A percentile compares a stretch with the other conserved stretches of the same genome.
These are phyloP conservation scores for Pouteria campechiana DNA, from an alignment of 179 eudicot genomes.

Conservation along the genomic window DNA sequence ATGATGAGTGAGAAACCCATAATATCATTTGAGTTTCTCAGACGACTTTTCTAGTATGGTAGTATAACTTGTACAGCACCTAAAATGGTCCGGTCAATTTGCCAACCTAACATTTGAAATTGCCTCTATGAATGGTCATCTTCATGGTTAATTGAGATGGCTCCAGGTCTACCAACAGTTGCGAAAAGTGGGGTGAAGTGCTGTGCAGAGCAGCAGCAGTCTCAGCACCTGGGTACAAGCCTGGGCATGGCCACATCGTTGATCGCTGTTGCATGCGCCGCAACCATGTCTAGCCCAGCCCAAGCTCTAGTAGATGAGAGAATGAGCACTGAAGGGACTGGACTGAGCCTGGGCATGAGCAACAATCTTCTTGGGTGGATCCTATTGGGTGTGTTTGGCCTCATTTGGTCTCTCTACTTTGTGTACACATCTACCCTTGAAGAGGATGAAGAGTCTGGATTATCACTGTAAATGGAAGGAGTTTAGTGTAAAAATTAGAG, in stretches of 20 bases:
- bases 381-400: constrained; percentile 61
- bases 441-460: constrained; percentile 93
- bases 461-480: constrained; percentile 81
- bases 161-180: constrained; percentile 63
- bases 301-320: constrained; percentile 94
- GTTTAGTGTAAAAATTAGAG: too few relatives aligned
- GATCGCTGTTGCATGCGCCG: constrained; percentile 45
- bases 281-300: constrained; percentile 67
- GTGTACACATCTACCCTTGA: constrained; percentile 58
- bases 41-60: too few relatives aligned
- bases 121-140: too few relatives aligned
- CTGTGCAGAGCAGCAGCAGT: constrained; percentile 40
- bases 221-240: constrained; percentile 20
- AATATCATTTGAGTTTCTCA: too few relatives aligned
- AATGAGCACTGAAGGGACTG: constrained; percentile 95
- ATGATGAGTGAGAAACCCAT: too few relatives aligned
- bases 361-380: constrained; percentile 90
- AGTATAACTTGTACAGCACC: too few relatives aligned
- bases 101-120: too few relatives aligned
- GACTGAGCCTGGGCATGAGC: constrained; percentile 89
- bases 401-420: constrained; percentile 74
- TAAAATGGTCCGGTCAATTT: too few relatives aligned
- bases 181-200: constrained; percentile 56
- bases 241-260: constrained; percentile 39
- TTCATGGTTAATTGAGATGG: background rate